These are phyloP conservation scores for Hyphopichia wangnamkhiaoensis DNA, from an alignment of 1,139 yeast genomes.

Conservation along the genomic window DNA sequence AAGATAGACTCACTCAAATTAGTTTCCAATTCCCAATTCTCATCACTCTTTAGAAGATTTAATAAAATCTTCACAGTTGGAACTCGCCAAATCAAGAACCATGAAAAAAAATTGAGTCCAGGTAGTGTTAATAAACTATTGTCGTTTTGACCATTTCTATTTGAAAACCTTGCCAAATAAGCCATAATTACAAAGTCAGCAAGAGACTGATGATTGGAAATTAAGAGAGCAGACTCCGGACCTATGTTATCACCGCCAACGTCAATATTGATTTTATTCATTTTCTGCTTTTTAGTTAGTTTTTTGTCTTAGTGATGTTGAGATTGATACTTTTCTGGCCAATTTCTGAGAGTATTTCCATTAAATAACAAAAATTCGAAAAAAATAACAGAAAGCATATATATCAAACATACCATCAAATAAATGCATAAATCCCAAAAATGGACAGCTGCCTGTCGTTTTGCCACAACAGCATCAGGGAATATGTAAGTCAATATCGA, in stretches of 20 bases:
- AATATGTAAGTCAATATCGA: conserved; percentile 18
- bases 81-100: conserved; percentile 60
- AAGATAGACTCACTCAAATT: conserved; percentile 27
- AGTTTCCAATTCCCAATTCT: conserved; percentile 60
- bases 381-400: neutral
- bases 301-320: conserved; percentile 1
- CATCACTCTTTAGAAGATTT: conserved; percentile 53
- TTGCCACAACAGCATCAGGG: conserved; percentile 29
- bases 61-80: conserved; percentile 47
- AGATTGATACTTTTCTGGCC: neutral
- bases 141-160: conserved; percentile 5
- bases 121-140: conserved; percentile 29
- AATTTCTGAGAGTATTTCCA: neutral
- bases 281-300: conserved; percentile 19
- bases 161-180: conserved; percentile 36
- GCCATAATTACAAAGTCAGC: conserved; percentile 55
- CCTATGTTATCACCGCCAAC: conserved; percentile 46
- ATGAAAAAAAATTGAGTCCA: conserved; percentile 53
- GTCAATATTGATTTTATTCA: conserved; percentile 37
- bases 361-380: neutral
- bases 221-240: conserved; percentile 47
- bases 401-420: conserved; percentile 28
- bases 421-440: conserved; percentile 41
- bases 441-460: conserved; percentile 18
- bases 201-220: conserved; percentile 57